Conservation (phyloP, 345 rosid species). For the Iberis pinnata region DNA sequence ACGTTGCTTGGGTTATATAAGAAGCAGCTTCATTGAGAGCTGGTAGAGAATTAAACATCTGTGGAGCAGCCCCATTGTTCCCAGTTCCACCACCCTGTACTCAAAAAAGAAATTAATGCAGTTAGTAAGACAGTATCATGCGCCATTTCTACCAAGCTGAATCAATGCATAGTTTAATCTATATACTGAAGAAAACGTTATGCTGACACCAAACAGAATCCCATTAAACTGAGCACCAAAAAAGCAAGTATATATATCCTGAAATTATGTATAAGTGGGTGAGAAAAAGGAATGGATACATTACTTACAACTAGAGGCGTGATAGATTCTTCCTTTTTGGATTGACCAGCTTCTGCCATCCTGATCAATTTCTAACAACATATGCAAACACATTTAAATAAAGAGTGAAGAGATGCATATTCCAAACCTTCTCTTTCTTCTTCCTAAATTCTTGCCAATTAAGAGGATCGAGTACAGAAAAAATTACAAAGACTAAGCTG, state of each 20-base stretch:
- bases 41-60: conserved; percentile 40
- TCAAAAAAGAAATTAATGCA: conserved; percentile 1
- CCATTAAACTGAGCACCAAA: neutral
- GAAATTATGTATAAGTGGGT: neutral
- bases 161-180: too few relatives aligned
- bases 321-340: conserved; percentile 30
- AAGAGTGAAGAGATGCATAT: too few relatives aligned
- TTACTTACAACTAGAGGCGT: conserved; percentile 34
- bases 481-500: too few relatives aligned
- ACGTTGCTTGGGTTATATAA: conserved; percentile 50
- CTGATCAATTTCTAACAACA: conserved; percentile 29
- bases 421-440: too few relatives aligned
- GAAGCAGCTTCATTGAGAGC: conserved; percentile 50
- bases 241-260: neutral
- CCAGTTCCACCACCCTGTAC: conserved; percentile 24
- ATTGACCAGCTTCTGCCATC: conserved; percentile 41
- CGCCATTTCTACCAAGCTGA: conserved; percentile 1
- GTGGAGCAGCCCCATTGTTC: conserved; percentile 32
- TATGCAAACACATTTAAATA: conserved; percentile 3
- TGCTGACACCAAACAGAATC: neutral
- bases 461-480: too few relatives aligned
- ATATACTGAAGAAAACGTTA: neutral
- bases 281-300: neutral
- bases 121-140: conserved; percentile 9
- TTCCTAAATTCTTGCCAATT: too few relatives aligned